Percentiles rank a stretch among this genome's conserved stretches.
Evolutionary conservation across 2,329 filamentous ascomycete species (phyloP).

Genomic region (Purpureocillium takamizusanense): DNA sequence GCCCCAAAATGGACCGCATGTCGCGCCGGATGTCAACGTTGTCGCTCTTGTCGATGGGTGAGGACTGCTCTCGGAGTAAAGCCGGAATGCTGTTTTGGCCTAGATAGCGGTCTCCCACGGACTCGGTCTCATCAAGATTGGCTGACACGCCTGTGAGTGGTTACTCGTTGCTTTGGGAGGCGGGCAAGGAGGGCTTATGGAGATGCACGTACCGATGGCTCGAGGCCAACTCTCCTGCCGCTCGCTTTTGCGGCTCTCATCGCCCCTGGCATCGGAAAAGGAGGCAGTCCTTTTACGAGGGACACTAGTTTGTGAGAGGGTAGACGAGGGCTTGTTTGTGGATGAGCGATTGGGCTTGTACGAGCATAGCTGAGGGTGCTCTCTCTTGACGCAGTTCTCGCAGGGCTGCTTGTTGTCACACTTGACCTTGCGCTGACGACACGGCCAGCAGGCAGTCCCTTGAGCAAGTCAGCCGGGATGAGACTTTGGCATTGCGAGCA

Average conservation of each 20-base stretch:
- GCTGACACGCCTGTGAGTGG: constrained; percentile 22
- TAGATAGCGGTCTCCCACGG: constrained; percentile 50
- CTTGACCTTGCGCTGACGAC: constrained; percentile 59
- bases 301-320: constrained; percentile 13
- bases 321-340: constrained; percentile 23
- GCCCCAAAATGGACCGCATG: constrained; percentile 56
- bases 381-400: constrained; percentile 59
- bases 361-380: constrained; percentile 55
- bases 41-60: constrained; percentile 40
- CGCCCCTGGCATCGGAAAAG: constrained; percentile 20
- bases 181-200: background rate
- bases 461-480: constrained; percentile 1
- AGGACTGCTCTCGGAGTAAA: constrained; percentile 52
- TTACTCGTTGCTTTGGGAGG: background rate
- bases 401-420: constrained; percentile 62
- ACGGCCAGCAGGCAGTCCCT: constrained; percentile 60
- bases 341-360: constrained; percentile 52
- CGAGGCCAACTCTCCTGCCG: constrained; percentile 33
- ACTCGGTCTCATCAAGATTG: constrained; percentile 42
- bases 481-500: background rate
- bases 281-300: constrained; percentile 25
- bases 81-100: constrained; percentile 61
- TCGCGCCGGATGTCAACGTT: constrained; percentile 52
- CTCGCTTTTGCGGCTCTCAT: constrained; percentile 20
- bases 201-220: constrained; percentile 24